Conservation (phyloP, 2,329 filamentous ascomycete species). For the Calonectria hawksworthii region DNA sequence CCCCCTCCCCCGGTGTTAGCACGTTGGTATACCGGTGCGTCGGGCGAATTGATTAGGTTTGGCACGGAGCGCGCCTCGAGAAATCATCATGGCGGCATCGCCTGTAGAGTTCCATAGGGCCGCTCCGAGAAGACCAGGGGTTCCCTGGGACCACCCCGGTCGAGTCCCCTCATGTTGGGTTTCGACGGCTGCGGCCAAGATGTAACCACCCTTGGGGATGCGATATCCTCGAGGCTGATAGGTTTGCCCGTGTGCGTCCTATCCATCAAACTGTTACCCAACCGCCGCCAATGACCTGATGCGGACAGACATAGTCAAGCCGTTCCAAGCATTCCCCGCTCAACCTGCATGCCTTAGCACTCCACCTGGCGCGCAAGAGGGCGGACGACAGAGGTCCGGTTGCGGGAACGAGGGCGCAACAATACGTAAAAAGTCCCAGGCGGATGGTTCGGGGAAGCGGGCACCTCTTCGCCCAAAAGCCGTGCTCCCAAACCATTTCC, state of each 20-base stretch:
- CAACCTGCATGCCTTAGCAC: neutral
- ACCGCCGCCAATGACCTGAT: constrained; percentile 17
- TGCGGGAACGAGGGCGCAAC: neutral
- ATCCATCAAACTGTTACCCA: constrained; percentile 1
- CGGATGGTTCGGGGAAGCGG: constrained; percentile 26
- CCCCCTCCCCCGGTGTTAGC: constrained; percentile 20
- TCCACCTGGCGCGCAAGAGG: neutral
- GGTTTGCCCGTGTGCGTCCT: neutral
- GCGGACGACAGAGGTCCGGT: neutral
- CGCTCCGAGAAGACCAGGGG: constrained; percentile 1
- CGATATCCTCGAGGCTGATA: neutral
- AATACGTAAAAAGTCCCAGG: constrained; percentile 22
- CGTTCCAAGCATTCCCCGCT: constrained; percentile 4
- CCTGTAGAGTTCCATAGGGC: constrained; percentile 9
- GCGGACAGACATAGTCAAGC: neutral
- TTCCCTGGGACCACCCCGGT: neutral
- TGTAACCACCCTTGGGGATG: neutral
- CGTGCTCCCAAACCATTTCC: constrained; percentile 1
- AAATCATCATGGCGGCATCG: neutral
- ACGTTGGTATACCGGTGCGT: constrained; percentile 10
- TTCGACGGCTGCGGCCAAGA: neutral
- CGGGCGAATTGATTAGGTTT: constrained; percentile 5
- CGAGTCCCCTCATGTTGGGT: constrained; percentile 2
- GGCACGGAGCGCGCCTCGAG: neutral
- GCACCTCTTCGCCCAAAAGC: constrained; percentile 1